Conservation (phyloP, 345 rosid genomes). For the Sisymbrium irio region DNA sequence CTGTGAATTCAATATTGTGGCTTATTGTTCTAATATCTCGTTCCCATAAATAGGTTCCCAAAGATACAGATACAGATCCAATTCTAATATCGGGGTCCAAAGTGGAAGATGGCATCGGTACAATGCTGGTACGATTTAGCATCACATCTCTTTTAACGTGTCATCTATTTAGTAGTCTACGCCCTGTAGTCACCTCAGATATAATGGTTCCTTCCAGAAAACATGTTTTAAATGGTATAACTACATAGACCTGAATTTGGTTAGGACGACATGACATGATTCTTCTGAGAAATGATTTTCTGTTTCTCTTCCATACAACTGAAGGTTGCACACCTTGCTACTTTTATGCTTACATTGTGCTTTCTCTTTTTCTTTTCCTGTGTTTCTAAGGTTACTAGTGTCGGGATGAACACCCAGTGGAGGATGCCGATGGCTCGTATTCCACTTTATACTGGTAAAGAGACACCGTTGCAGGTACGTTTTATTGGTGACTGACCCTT, state of each 20-base stretch:
- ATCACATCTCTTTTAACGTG: not conserved
- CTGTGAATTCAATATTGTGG: not conserved
- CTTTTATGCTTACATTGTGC: too few relatives aligned
- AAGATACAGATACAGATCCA: not conserved
- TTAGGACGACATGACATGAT: not conserved
- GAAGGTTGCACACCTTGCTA: not conserved
- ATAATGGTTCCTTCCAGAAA: not conserved
- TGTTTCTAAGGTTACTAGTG: not conserved
- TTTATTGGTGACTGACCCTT: not conserved
- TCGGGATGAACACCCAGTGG: not conserved
- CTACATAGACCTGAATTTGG: not conserved
- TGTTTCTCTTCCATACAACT: not conserved
- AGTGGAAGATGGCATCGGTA: not conserved
- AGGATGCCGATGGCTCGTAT: not conserved
- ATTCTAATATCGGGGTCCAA: not conserved
- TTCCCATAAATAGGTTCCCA: not conserved
- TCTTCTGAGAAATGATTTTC: not conserved
- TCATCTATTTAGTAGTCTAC: not conserved
- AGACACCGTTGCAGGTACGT: not conserved
- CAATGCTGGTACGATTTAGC: not conserved
- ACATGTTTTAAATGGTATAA: not conserved
- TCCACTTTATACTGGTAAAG: not conserved
- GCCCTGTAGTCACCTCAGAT: not conserved
- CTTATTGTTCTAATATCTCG: not conserved
- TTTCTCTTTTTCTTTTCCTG: not conserved